Base-by-base conservation (phyloP, 1,284 basidiomycete genomes). In the Moesziomyces aphidis region DNA sequence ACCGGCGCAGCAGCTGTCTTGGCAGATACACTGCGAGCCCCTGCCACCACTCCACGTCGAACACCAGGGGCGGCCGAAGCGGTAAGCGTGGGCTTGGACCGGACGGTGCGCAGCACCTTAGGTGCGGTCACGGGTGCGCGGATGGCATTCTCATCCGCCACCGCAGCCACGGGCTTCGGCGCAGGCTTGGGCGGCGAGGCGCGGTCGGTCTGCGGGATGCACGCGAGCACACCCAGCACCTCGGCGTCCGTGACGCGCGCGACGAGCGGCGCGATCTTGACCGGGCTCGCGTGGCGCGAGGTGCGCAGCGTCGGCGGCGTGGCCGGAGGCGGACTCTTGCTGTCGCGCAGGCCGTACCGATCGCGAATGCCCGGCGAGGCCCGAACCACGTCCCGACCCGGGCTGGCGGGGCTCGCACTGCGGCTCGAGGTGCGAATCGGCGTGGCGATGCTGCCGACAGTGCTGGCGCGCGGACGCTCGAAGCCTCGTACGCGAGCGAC, bases 171-270 rank as follows among this genome's bases (percentile, higher is more conserved):
- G 11, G 47, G 34, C 39, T 43, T 60, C 21, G 34, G 48, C 4
- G 39, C 36, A 42, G 36, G 19, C 5, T 50, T 26, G 8, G 23
- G 48, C 5, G 43, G 24, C 34, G 36, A 31, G 1, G 51, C 26
- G 13, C 34, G n/a, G 26, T 44, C 36, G 22, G 47, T 22, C 34
- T 73, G 71, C 10, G 66, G 65, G 11, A 73, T 69, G 21, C 52
- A 51, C 10, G 64, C 61, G 17, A 73, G 55, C 15, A 66, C 68
- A 7, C 64, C 73, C 15, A 75, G 48, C 44, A 70, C 73, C 1
- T 75, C 73, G 2, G 61, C 68, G 45, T 71, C 73, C 26, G 39
- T 57, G 26, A 45, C 19, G 15, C 24, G 44, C 22, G 24, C 44
- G 17, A 45, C 34, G 24, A 11, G 47, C 44, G 44, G 23, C 9